A percentile compares a stretch with the other conserved stretches of the same genome.
Evolutionary conservation across 768 basidiomycete genomes (phyloP).

Genomic region (Crucibulum laeve): DNA sequence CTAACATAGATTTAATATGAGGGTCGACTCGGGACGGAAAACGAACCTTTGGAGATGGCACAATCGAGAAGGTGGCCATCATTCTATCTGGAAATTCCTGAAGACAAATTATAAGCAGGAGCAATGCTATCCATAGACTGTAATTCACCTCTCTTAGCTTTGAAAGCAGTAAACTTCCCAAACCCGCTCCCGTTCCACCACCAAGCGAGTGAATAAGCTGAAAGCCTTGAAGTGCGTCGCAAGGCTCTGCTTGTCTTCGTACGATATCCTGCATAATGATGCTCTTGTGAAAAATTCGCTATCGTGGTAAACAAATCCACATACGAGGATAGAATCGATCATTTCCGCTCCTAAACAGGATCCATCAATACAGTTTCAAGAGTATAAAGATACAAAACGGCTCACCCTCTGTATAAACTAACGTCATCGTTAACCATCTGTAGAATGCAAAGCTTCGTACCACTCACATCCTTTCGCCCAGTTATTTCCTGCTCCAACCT

Average conservation of each 20-base stretch:
- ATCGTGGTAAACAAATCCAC: slow-evolving; percentile 5
- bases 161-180: slow-evolving; percentile 75
- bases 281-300: neutral
- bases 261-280: slow-evolving; percentile 53
- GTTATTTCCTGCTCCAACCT: slow-evolving; percentile 79
- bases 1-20: slow-evolving; percentile 12
- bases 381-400: slow-evolving; percentile 9
- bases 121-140: neutral
- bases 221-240: slow-evolving; percentile 89
- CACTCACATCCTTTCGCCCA: slow-evolving; percentile 92
- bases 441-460: neutral
- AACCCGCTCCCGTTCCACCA: slow-evolving; percentile 85
- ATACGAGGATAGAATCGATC: slow-evolving; percentile 74
- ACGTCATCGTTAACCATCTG: neutral
- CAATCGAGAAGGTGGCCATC: slow-evolving; percentile 50
- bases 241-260: slow-evolving; percentile 73
- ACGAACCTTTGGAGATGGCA: slow-evolving; percentile 47
- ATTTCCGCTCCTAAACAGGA: slow-evolving; percentile 76
- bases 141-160: slow-evolving; percentile 72
- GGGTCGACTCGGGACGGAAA: neutral
- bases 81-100: slow-evolving; percentile 54
- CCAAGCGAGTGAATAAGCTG: slow-evolving; percentile 88
- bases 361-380: neutral
- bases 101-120: neutral
- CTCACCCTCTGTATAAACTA: slow-evolving; percentile 86